Evolutionary conservation across 1,284 basidiomycete species (phyloP).

Genomic region (Trametes polyzona): DNA sequence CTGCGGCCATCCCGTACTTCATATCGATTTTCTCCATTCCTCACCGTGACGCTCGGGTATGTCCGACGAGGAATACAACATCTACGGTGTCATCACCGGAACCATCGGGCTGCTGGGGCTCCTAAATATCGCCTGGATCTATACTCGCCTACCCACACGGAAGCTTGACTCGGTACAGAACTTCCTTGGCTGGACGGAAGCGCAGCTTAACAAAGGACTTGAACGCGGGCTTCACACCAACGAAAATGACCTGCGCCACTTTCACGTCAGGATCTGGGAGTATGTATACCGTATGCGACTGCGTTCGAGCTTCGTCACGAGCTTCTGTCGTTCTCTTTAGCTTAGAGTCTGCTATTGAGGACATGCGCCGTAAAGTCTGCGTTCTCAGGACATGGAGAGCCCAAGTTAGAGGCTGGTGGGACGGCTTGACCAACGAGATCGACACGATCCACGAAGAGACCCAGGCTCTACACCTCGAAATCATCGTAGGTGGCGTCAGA

Average conservation of each 20-base stretch:
- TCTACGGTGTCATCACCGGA: neutral
- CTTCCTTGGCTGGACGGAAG: neutral
- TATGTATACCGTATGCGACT: neutral
- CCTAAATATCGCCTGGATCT: neutral
- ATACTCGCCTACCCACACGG: neutral
- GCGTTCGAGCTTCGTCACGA: neutral
- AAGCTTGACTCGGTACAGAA: neutral
- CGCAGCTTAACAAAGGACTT: neutral
- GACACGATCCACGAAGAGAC: neutral
- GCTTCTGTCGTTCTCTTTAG: neutral
- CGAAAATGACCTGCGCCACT: neutral
- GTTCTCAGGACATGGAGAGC: neutral
- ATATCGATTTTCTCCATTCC: neutral
- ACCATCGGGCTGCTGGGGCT: neutral
- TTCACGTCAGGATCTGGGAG: neutral
- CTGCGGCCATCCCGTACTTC: neutral
- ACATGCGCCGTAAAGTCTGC: neutral
- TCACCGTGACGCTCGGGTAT: neutral
- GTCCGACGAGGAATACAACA: slow-evolving; percentile 4
- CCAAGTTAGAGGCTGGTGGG: neutral
- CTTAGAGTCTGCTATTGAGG: neutral
- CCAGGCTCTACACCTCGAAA: neutral
- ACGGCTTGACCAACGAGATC: neutral
- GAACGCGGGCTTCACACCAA: neutral
- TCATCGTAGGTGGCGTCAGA: neutral